Conservation (phyloP, 2,329 filamentous ascomycete genomes). For the Fusarium nematophilum region DNA sequence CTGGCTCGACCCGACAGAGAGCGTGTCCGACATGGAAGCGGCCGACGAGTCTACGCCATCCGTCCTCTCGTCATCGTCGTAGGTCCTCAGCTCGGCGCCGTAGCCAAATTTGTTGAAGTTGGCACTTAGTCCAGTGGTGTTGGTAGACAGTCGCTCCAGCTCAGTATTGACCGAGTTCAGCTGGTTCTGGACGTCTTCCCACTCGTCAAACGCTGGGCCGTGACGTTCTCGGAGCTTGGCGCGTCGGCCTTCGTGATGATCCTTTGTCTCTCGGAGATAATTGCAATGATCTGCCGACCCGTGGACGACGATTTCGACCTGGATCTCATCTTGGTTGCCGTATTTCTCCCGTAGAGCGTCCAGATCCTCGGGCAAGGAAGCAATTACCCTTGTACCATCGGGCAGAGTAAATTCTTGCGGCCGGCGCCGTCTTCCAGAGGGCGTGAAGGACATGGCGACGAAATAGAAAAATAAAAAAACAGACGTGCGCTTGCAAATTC, state of each 20-base stretch:
- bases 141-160: slow-evolving; percentile 64
- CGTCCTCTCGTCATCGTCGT: slow-evolving; percentile 44
- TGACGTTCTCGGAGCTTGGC: slow-evolving; percentile 60
- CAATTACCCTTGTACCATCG: slow-evolving; percentile 66
- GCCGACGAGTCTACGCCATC: slow-evolving; percentile 26
- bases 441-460: slow-evolving; percentile 36
- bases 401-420: slow-evolving; percentile 66
- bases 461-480: not conserved
- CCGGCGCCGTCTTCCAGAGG: slow-evolving; percentile 47
- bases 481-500: slow-evolving; percentile 2
- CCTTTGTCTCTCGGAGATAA: slow-evolving; percentile 62
- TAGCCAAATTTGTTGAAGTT: slow-evolving; percentile 75
- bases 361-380: slow-evolving; percentile 67
- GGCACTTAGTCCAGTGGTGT: slow-evolving; percentile 66
- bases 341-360: slow-evolving; percentile 59
- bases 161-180: slow-evolving; percentile 64
- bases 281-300: slow-evolving; percentile 61
- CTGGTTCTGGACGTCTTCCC: slow-evolving; percentile 65
- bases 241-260: slow-evolving; percentile 63
- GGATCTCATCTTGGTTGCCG: slow-evolving; percentile 43
- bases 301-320: slow-evolving; percentile 69
- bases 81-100: slow-evolving; percentile 66
- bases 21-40: slow-evolving; percentile 36
- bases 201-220: slow-evolving; percentile 64
- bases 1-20: slow-evolving; percentile 39